Evolutionary conservation across 371 early-diverging fungal species (phyloP).

Genomic region (Actinomucor elegans): DNA sequence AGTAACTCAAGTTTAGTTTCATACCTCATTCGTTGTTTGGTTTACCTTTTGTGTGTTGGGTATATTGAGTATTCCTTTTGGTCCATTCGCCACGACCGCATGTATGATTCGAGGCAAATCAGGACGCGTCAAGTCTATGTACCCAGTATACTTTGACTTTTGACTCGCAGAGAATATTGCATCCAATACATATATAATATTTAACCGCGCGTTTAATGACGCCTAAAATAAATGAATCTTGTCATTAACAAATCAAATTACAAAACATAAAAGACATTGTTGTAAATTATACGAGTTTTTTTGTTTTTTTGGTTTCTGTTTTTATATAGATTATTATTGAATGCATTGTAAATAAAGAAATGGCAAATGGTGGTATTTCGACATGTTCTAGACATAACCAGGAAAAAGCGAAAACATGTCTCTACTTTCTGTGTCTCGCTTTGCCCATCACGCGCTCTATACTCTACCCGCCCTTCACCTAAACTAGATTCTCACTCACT

Average conservation of each 20-base stretch:
- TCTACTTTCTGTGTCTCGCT: too few relatives aligned
- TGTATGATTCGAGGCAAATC: constrained; percentile 59
- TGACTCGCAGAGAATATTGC: constrained; percentile 62
- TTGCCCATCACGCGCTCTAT: too few relatives aligned
- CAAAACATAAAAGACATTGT: too few relatives aligned
- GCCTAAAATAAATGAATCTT: constrained; percentile 34
- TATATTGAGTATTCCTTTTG: constrained; percentile 71
- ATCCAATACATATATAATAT: constrained; percentile 76
- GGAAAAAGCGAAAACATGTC: too few relatives aligned
- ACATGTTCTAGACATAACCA: neutral
- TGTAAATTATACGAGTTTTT: too few relatives aligned
- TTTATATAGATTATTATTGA: too few relatives aligned
- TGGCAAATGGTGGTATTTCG: neutral
- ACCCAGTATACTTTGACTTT: constrained; percentile 55
- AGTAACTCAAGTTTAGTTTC: neutral
- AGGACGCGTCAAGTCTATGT: constrained; percentile 58
- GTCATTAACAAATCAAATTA: too few relatives aligned
- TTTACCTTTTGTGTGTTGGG: constrained; percentile 67
- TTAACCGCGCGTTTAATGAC: constrained; percentile 65
- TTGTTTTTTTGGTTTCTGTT: too few relatives aligned
- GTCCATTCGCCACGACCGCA: constrained; percentile 61
- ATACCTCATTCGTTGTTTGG: neutral
- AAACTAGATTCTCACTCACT: too few relatives aligned
- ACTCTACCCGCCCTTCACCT: constrained; percentile 1
- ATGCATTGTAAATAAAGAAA: constrained; percentile 1